Percentiles rank a stretch among this genome's conserved stretches.
These are phyloP conservation scores for Xerocomellus chrysenteron DNA, from an alignment of 768 basidiomycete species.

Conservation along the genomic window DNA sequence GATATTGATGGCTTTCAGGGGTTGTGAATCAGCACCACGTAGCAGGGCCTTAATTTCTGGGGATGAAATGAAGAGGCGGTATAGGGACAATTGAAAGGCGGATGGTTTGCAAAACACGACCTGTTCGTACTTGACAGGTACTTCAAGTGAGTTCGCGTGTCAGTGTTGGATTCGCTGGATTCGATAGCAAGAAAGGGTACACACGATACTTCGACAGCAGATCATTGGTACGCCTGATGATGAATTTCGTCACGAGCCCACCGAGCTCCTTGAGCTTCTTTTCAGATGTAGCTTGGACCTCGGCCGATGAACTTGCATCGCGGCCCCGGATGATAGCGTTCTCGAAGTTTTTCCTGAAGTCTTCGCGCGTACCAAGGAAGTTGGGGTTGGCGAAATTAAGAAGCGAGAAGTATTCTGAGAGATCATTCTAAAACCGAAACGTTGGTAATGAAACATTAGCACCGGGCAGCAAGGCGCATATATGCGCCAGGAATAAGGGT, in stretches of 20 bases:
- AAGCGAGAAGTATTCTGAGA: conserved; percentile 92
- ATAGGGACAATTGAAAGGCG: conserved; percentile 79
- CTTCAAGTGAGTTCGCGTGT: conserved; percentile 40
- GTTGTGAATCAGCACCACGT: conserved; percentile 85
- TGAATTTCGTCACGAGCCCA: conserved; percentile 85
- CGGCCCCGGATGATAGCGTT: conserved; percentile 87
- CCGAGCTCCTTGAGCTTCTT: conserved; percentile 91
- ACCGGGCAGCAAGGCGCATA: neutral
- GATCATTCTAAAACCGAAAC: conserved; percentile 65
- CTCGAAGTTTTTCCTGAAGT: conserved; percentile 96
- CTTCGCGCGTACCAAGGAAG: conserved; percentile 81
- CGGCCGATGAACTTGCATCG: conserved; percentile 81
- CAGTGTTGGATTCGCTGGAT: neutral
- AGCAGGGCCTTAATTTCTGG: conserved; percentile 90
- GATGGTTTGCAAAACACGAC: conserved; percentile 92
- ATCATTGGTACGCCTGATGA: conserved; percentile 93
- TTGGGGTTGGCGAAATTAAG: conserved; percentile 93
- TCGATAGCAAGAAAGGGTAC: conserved; percentile 32
- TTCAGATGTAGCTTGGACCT: conserved; percentile 77
- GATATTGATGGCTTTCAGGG: conserved; percentile 94
- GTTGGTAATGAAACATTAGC: neutral
- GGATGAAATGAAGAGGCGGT: conserved; percentile 87
- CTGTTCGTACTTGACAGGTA: conserved; percentile 99
- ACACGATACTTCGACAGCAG: conserved; percentile 89
- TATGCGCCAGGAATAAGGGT: neutral